Percentiles rank a stretch among this genome's conserved stretches.
phyloP scores from a whole-genome alignment of 192 early-diverging fungal species.

The Ramicandelaber brevisporus region DNA sequence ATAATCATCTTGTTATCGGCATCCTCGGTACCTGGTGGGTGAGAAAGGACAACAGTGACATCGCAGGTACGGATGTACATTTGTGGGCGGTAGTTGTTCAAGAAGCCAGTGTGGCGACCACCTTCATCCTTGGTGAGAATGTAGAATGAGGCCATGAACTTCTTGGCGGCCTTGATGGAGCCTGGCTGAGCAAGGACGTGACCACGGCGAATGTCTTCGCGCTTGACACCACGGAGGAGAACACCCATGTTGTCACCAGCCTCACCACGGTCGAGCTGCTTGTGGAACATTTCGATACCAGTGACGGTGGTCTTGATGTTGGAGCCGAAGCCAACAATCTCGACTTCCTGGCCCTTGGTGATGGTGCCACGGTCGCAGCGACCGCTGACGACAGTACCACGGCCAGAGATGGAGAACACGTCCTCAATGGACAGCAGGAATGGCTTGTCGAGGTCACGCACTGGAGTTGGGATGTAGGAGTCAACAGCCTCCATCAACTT shows the following conservation, averaged over 20 bases:
- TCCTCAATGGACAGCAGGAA: constrained; percentile 99
- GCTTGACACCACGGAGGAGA: constrained; percentile 87
- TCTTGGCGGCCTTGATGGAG: constrained; percentile 82
- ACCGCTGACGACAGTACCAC: constrained; percentile 89
- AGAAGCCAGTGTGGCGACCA: constrained; percentile 91
- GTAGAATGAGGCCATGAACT: constrained; percentile 81
- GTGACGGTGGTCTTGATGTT: constrained; percentile 82
- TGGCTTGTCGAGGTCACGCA: constrained; percentile 88
- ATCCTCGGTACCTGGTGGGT: constrained; percentile 50
- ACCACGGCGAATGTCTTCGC: constrained; percentile 85
- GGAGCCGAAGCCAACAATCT: constrained; percentile 82
- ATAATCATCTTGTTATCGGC: constrained; percentile 90
- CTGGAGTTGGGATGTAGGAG: constrained; percentile 67
- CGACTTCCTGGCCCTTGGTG: constrained; percentile 82
- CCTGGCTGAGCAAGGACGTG: constrained; percentile 82
- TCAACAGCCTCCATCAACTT: constrained; percentile 91
- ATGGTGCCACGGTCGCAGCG: constrained; percentile 84
- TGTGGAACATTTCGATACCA: constrained; percentile 99
- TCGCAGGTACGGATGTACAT: constrained; percentile 91
- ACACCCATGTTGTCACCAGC: constrained; percentile 98
- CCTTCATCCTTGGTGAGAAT: constrained; percentile 95
- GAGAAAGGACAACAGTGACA: constrained; percentile 63
- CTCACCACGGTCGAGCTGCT: constrained; percentile 89
- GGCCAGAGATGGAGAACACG: constrained; percentile 93
- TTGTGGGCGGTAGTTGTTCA: constrained; percentile 92